Evolutionary conservation across 2,329 filamentous ascomycete genomes (phyloP).

Genomic region (Dothistroma pini): DNA sequence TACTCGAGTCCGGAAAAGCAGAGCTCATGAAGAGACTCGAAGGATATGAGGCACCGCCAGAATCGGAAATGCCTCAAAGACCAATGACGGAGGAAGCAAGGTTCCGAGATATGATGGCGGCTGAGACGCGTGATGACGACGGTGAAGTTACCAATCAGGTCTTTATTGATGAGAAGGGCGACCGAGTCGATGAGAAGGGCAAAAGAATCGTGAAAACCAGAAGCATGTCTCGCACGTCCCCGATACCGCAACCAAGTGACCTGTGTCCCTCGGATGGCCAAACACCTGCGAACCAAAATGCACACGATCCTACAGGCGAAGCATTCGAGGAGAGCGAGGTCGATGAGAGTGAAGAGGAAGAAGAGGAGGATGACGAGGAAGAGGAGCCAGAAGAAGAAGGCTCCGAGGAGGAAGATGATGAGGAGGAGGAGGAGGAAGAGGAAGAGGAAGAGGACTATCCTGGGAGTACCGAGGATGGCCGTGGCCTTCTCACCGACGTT

Average conservation of each 20-base stretch:
- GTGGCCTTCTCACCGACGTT: conserved; percentile 85
- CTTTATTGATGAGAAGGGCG: conserved; percentile 4
- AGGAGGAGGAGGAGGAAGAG: conserved; percentile 56
- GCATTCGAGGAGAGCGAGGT: conserved; percentile 3
- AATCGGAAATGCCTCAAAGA: neutral
- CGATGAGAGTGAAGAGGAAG: conserved; percentile 1
- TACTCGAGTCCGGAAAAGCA: conserved; percentile 49
- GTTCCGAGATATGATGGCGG: neutral
- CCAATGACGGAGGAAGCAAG: conserved; percentile 5
- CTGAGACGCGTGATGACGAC: conserved; percentile 18
- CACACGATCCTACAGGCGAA: neutral
- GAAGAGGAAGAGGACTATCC: conserved; percentile 74
- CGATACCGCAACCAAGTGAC: conserved; percentile 12
- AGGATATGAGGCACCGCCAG: conserved; percentile 38
- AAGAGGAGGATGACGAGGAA: conserved; percentile 8
- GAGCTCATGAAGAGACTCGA: conserved; percentile 51
- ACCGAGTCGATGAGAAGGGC: conserved; percentile 13
- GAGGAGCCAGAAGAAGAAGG: conserved; percentile 20
- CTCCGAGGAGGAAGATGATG: conserved; percentile 27
- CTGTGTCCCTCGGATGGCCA: conserved; percentile 8
- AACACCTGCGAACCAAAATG: neutral
- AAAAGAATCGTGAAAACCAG: conserved; percentile 19
- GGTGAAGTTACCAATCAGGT: conserved; percentile 12
- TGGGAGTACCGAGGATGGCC: conserved; percentile 60
- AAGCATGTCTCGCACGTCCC: conserved; percentile 21